phyloP scores from a whole-genome alignment of 1,139 yeast genomes.

The Protomyces inouyei region DNA sequence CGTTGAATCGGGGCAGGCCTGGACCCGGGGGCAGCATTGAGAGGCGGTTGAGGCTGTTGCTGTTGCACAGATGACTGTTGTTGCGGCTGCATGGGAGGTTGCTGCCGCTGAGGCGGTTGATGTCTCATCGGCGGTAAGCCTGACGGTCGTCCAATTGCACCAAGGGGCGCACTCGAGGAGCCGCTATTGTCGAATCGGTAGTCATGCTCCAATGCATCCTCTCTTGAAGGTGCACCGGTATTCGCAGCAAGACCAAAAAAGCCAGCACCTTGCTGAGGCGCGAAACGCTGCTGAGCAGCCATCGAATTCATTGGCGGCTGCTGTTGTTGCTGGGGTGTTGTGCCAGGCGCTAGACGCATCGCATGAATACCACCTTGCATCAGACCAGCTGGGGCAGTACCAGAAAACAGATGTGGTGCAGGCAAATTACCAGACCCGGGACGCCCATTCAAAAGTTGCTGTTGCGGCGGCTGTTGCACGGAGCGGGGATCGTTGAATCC shows the following conservation, averaged over 20 bases:
- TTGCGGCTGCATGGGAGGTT: constrained; percentile 24
- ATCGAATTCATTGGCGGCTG: neutral
- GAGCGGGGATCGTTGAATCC: constrained; percentile 4
- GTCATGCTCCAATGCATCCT: constrained; percentile 6
- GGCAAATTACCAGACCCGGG: neutral
- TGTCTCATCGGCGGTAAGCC: neutral
- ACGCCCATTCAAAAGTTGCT: constrained; percentile 3
- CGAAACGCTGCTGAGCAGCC: constrained; percentile 19
- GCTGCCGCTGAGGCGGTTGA: constrained; percentile 25
- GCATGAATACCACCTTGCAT: constrained; percentile 10
- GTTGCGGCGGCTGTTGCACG: neutral
- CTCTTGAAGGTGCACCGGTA: constrained; percentile 7
- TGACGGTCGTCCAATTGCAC: constrained; percentile 13
- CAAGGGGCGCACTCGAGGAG: neutral
- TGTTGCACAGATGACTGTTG: constrained; percentile 13
- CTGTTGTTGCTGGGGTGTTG: neutral
- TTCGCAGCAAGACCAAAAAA: neutral
- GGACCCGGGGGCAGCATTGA: neutral
- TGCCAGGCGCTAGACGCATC: constrained; percentile 10
- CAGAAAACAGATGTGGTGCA: neutral
- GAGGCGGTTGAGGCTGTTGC: constrained; percentile 6
- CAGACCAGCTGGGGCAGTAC: neutral
- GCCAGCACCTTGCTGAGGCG: constrained; percentile 11
- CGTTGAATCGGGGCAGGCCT: constrained; percentile 34
- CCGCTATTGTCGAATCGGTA: neutral